A percentile compares a stretch with the other conserved stretches of the same genome.
phyloP scores from a whole-genome alignment of 2,329 filamentous ascomycete genomes.

The Exserohilum turcica region DNA sequence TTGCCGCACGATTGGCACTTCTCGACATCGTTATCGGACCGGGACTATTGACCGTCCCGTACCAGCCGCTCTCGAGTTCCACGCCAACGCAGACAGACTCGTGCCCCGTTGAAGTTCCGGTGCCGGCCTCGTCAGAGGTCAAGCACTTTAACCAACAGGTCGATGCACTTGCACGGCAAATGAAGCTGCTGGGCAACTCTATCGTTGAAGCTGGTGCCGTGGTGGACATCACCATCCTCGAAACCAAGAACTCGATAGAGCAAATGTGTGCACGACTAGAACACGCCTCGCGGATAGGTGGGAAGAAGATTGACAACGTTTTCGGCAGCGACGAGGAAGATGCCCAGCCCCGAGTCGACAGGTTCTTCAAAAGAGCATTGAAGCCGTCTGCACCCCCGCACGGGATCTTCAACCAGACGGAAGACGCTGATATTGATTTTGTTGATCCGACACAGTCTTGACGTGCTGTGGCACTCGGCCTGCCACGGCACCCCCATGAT shows the following conservation, averaged over 20 bases:
- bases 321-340: conserved; percentile 53
- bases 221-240: conserved; percentile 62
- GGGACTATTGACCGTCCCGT: conserved; percentile 51
- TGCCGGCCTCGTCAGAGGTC: conserved; percentile 41
- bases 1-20: conserved; percentile 68
- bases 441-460: neutral
- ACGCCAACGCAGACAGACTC: conserved; percentile 28
- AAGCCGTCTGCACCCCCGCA: conserved; percentile 1
- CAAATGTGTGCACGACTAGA: conserved; percentile 74
- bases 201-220: conserved; percentile 75
- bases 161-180: conserved; percentile 64
- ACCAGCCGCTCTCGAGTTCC: conserved; percentile 36
- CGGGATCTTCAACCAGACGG: conserved; percentile 22
- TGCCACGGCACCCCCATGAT: neutral
- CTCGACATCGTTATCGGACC: conserved; percentile 78
- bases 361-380: conserved; percentile 17
- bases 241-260: conserved; percentile 78
- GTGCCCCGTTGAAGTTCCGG: conserved; percentile 16
- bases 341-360: conserved; percentile 52
- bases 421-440: conserved; percentile 2
- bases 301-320: conserved; percentile 46
- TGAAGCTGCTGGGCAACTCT: conserved; percentile 57
- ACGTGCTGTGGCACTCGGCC: neutral
- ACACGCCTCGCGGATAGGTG: conserved; percentile 70
- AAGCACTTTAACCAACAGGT: conserved; percentile 70